Conservation (phyloP, 495 filamentous ascomycete species). For the Penicillium coffeae region DNA sequence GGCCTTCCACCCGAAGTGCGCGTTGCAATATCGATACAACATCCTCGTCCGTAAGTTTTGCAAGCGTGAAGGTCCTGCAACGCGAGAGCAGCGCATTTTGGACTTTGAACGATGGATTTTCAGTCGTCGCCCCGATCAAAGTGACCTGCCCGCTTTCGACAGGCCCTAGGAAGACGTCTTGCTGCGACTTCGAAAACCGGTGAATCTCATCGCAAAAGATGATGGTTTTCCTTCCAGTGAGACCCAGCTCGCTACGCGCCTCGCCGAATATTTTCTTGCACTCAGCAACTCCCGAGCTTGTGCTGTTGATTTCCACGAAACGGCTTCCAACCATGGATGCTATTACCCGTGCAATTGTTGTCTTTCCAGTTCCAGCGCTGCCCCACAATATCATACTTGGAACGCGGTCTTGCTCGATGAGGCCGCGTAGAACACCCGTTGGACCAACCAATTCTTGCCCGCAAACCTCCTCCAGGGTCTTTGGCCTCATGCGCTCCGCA, state of each 20-base stretch:
- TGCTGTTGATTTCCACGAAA: conserved; percentile 96
- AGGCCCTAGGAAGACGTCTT: conserved; percentile 91
- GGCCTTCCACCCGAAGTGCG: conserved; percentile 62
- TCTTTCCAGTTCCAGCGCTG: conserved; percentile 88
- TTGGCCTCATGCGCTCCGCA: conserved; percentile 90
- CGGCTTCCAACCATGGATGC: conserved; percentile 74
- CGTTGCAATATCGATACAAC: conserved; percentile 68
- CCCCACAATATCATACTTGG: conserved; percentile 98
- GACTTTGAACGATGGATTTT: conserved; percentile 95
- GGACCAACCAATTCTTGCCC: conserved; percentile 91
- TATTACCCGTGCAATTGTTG: conserved; percentile 92
- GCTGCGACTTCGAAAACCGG: conserved; percentile 87
- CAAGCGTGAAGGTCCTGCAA: conserved; percentile 84
- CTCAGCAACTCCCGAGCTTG: conserved; percentile 84
- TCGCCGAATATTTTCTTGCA: conserved; percentile 92
- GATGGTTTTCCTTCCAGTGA: conserved; percentile 89
- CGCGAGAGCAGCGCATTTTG: conserved; percentile 83
- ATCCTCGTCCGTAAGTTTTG: conserved; percentile 66
- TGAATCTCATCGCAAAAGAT: conserved; percentile 99
- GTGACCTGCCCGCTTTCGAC: conserved; percentile 90
- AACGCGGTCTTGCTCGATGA: conserved; percentile 82
- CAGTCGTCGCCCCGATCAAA: conserved; percentile 91
- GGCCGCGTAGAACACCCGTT: conserved; percentile 75
- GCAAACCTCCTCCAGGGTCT: conserved; percentile 75
- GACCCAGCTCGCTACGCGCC: conserved; percentile 71